A percentile compares a stretch with the other conserved stretches of the same genome.
Evolutionary conservation across 352 stramenopile species (phyloP).

Genomic region (Blastocystis sp.): DNA sequence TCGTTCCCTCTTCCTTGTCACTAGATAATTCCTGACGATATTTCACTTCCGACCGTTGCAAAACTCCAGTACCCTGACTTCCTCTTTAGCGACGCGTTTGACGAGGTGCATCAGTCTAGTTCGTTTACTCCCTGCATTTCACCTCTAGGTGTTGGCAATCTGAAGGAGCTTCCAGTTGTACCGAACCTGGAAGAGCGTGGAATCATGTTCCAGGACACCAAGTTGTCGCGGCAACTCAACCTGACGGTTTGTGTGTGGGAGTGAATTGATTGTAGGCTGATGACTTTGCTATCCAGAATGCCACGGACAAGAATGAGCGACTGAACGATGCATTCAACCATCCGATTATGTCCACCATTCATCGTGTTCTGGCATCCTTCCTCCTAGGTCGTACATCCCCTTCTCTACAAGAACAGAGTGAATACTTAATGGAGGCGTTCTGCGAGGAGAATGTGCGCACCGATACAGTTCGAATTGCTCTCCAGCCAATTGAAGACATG

Average conservation of each 20-base stretch:
- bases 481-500: background rate
- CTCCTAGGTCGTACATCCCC: background rate
- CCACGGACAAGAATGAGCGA: background rate
- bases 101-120: too few species aligned
- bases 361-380: background rate
- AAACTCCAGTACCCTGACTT: too few species aligned
- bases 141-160: too few species aligned
- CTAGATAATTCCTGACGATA: background rate
- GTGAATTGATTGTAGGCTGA: too few species aligned
- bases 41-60: background rate
- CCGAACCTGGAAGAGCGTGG: too few species aligned
- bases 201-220: too few species aligned
- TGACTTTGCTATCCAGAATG: too few species aligned
- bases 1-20: background rate
- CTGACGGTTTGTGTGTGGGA: too few species aligned
- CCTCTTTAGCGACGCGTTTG: too few species aligned
- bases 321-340: conserved; percentile 14
- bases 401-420: background rate
- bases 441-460: background rate
- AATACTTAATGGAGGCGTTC: background rate
- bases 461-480: background rate
- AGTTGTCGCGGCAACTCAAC: too few species aligned
- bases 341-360: background rate
- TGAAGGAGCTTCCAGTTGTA: too few species aligned
- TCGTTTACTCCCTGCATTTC: too few species aligned